Evolutionary conservation across 2,329 filamentous ascomycete genomes (phyloP), one percentile per base, ranked within the genome.

Genomic region (Lachnellula suecica): DNA sequence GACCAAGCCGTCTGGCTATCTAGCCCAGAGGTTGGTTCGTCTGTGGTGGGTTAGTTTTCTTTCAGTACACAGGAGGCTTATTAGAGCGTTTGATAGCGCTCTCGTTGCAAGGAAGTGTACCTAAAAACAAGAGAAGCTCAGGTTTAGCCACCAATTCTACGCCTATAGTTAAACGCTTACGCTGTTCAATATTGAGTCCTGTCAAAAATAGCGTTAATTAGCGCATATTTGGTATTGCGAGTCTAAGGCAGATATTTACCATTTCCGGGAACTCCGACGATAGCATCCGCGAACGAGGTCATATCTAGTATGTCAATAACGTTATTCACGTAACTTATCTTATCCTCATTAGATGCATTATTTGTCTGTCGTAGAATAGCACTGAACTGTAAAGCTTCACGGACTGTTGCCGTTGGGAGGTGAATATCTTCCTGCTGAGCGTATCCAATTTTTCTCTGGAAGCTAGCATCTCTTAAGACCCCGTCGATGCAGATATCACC

Each of bases 1-100:
- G 90, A 89, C 90, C 91, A 97, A 1, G 91, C 93, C 1, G 92
- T 96, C 70, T 96, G 91, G 66, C 85, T 90, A 71, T 97, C 93
- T 19, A 97, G 83, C 76, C 93, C 93, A 24, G 91, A 96, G 3
- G 92, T 97, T 13, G 93, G 93, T 71, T 97, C 93, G 64, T 97
- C 93, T n/a, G n/a, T n/a, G n/a, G n/a, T n/a, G n/a, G n/a, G n/a
- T n/a, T n/a, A n/a, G n/a, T n/a, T n/a, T n/a, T n/a, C n/a, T n/a
- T n/a, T n/a, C n/a, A n/a, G n/a, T n/a, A n/a, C n/a, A n/a, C n/a
- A n/a, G n/a, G n/a, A n/a, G n/a, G n/a, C n/a, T n/a, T n/a, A n/a
- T n/a, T n/a, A n/a, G n/a, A n/a, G n/a, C 19, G 22, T 44, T 29
- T 7, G 42, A n/a, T n/a, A n/a, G n/a, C n/a, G n/a, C n/a, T n/a